Conservation (phyloP, 108 stramenopile genomes). For the Pseudonitzschia pungens region DNA sequence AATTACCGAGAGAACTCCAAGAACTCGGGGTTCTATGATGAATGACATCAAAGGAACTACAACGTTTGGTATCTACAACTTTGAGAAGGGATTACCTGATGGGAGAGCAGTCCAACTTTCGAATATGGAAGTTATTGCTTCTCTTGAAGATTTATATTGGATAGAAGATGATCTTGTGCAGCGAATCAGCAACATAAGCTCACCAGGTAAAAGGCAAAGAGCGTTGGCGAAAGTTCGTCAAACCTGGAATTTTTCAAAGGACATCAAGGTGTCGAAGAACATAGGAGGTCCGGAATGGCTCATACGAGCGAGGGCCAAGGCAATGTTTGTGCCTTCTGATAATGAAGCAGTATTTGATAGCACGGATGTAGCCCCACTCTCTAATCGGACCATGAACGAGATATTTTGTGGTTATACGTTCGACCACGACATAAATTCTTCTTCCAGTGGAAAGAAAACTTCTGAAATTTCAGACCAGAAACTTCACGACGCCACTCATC, state of each 20-base stretch:
- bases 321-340: conserved; percentile 26
- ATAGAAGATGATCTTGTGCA: conserved; percentile 28
- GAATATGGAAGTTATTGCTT: conserved; percentile 16
- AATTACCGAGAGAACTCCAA: conserved; percentile 38
- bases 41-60: background rate
- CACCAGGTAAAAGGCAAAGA: background rate
- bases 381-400: background rate
- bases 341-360: conserved; percentile 9
- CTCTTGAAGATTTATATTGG: conserved; percentile 43
- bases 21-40: background rate
- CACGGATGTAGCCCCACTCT: background rate
- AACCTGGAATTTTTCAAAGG: conserved; percentile 30
- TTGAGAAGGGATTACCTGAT: conserved; percentile 14
- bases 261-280: conserved; percentile 32
- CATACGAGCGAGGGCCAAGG: conserved; percentile 37
- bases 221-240: conserved; percentile 13
- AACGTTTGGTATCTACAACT: conserved; percentile 47
- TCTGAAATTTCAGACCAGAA: background rate
- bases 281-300: conserved; percentile 50
- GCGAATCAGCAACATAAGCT: background rate
- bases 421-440: background rate
- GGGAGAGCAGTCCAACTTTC: background rate
- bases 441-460: background rate
- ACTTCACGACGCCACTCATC: background rate
- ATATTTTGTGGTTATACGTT: background rate